A percentile compares a stretch with the other conserved stretches of the same genome.
These are phyloP conservation scores for Cardamine resedifolia DNA, from an alignment of 345 rosid genomes.

Conservation along the genomic window DNA sequence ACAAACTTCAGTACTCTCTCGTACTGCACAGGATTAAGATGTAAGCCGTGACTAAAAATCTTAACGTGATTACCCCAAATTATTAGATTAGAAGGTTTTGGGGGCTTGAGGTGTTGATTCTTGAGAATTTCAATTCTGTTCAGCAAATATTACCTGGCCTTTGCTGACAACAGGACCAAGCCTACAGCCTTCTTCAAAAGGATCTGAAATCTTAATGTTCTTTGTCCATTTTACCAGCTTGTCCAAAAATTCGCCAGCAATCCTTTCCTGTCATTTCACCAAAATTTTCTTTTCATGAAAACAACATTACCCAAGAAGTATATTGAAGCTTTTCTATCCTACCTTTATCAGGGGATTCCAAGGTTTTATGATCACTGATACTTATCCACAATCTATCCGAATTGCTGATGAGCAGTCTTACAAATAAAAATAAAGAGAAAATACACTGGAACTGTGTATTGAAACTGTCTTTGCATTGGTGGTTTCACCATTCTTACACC, in stretches of 20 bases:
- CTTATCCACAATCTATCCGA: slow-evolving; percentile 4
- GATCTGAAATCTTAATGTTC: slow-evolving; percentile 88
- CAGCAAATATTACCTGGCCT: slow-evolving; percentile 62
- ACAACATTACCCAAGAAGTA: not conserved
- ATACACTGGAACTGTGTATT: not conserved
- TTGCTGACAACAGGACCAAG: slow-evolving; percentile 88
- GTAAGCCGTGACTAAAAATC: not conserved
- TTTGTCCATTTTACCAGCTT: slow-evolving; percentile 75
- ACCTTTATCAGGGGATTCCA: not conserved
- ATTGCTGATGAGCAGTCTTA: slow-evolving; percentile 8
- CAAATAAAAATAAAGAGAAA: not conserved
- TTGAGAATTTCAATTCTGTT: slow-evolving; percentile 7
- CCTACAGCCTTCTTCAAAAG: slow-evolving; percentile 87
- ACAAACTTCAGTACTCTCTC: slow-evolving; percentile 72
- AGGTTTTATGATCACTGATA: not conserved
- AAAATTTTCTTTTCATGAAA: slow-evolving; percentile 10
- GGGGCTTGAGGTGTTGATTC: not conserved
- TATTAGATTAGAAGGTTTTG: not conserved
- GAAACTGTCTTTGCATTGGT: slow-evolving; percentile 2
- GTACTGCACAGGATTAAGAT: slow-evolving; percentile 52
- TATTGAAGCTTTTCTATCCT: slow-evolving; percentile 8
- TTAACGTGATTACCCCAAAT: not conserved
- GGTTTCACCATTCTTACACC: slow-evolving; percentile 19
- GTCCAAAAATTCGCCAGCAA: slow-evolving; percentile 68
- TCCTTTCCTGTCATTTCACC: slow-evolving; percentile 60